Base-by-base conservation (phyloP, 2,329 filamentous ascomycete species). In the Penicillium expansum region DNA sequence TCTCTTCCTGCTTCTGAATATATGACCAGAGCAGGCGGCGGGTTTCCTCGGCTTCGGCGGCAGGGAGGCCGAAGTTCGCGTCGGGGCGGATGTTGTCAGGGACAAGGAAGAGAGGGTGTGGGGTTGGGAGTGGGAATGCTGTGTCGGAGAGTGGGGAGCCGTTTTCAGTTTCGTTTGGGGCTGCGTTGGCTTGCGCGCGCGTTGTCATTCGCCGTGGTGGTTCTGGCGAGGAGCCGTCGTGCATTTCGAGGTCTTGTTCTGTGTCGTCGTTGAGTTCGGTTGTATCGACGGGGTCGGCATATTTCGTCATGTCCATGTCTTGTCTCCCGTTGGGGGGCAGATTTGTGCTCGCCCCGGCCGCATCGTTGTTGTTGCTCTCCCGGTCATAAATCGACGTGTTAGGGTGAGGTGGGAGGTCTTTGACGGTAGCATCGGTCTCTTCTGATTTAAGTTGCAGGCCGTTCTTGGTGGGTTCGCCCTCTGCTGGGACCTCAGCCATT, bases 1-100 rank as follows among this genome's bases (percentile, higher is more conserved):
- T 82, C 66, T 87, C 85, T 64, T 87, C 84, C 67, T 87, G 84
- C 65, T 87, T 87, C 64, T 87, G 84, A 6, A 87, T 82, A 64
- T 86, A 87, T 3, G 83, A 79, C 71, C 83, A 79, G 6, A 88
- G 76, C 20, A 86, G 71, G 49, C 82, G 80, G 35, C 84, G 82
- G 0, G 84, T 86, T 29, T 87, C 84, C 64, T 86, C 83, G 4
- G 85, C 84, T 74, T 87, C 85, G 43, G 76, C 70, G 2, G 79
- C 70, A 0, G 84, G 83, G 0, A 87, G 77, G 3, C 83, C 84
- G 54, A 83, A 79, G 59, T 84, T 81, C 45, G 77, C 74, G 63
- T 85, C 80, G 13, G 82, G 77, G 37, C 80, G 73, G 22, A 78
- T 75, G 18, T 76, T 70, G 8, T 78, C 67, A 0, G 84, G 81